Conservation (phyloP, 371 early-diverging fungal species). For the Funneliformis caledonium region DNA sequence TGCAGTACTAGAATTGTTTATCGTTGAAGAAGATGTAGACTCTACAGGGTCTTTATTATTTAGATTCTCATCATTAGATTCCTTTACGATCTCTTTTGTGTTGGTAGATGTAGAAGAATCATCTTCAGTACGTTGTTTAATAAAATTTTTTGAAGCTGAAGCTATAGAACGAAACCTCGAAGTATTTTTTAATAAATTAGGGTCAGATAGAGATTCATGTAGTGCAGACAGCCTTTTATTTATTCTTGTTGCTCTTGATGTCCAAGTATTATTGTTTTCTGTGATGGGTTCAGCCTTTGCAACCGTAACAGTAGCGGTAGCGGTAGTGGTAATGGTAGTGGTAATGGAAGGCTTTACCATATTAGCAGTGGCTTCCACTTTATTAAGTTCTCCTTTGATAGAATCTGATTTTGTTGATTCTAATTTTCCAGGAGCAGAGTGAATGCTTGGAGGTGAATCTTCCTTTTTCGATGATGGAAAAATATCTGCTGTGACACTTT, state of each 20-base stretch:
- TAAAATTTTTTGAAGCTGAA: background rate
- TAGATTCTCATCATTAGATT: background rate
- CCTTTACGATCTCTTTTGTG: background rate
- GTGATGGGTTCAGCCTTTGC: no score
- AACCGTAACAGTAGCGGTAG: no score
- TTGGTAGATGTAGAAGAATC: background rate
- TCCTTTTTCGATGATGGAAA: no score
- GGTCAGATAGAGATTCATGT: conserved; percentile 9
- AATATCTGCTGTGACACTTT: no score
- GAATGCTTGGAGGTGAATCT: no score
- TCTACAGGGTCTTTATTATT: background rate
- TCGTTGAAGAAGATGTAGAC: background rate
- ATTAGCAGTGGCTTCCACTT: background rate
- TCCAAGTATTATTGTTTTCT: background rate
- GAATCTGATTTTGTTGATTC: background rate
- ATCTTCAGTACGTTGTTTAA: background rate
- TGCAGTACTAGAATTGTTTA: background rate
- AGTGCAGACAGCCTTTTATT: conserved; percentile 1
- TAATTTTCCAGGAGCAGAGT: no score
- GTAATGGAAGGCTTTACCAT: background rate
- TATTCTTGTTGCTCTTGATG: background rate
- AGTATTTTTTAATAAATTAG: conserved; percentile 1
- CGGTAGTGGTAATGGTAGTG: background rate
- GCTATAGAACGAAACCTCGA: conserved; percentile 10
- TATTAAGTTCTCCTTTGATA: background rate